Evolutionary conservation across 805 yeast genomes (phyloP).

Genomic region (Ogataea corticis): DNA sequence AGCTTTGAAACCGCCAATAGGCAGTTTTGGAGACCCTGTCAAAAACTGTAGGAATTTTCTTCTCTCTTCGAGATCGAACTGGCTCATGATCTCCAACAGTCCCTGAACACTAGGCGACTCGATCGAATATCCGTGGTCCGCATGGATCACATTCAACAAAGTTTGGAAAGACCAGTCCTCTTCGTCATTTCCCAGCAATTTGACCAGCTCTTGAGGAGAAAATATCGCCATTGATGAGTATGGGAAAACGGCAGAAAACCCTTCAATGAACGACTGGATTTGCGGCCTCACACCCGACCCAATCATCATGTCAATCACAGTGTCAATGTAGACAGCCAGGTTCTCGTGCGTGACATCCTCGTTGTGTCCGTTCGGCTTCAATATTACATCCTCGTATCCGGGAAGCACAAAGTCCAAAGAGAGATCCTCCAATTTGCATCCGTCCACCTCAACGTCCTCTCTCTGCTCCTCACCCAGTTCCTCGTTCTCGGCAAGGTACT

Average conservation of each 20-base stretch:
- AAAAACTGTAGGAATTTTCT: constrained; percentile 80
- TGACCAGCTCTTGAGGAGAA: constrained; percentile 69
- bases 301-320: constrained; percentile 58
- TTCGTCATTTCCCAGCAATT: constrained; percentile 70
- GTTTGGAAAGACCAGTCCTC: constrained; percentile 86
- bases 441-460: constrained; percentile 21
- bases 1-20: constrained; percentile 89
- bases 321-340: constrained; percentile 55
- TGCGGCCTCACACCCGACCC: constrained; percentile 67
- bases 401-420: constrained; percentile 72
- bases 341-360: constrained; percentile 51
- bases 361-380: constrained; percentile 57
- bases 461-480: constrained; percentile 9
- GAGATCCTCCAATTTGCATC: constrained; percentile 50
- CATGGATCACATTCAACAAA: constrained; percentile 59
- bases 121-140: constrained; percentile 86
- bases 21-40: constrained; percentile 91
- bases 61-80: constrained; percentile 54
- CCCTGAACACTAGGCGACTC: constrained; percentile 65
- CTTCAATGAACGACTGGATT: constrained; percentile 67
- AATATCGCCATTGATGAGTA: constrained; percentile 69
- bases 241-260: constrained; percentile 84
- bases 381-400: constrained; percentile 63
- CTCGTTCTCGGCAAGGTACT: constrained; percentile 37
- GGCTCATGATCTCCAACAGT: constrained; percentile 61